These are phyloP conservation scores for Aspergillus flavus DNA, from an alignment of 2,329 filamentous ascomycete species.

Conservation along the genomic window DNA sequence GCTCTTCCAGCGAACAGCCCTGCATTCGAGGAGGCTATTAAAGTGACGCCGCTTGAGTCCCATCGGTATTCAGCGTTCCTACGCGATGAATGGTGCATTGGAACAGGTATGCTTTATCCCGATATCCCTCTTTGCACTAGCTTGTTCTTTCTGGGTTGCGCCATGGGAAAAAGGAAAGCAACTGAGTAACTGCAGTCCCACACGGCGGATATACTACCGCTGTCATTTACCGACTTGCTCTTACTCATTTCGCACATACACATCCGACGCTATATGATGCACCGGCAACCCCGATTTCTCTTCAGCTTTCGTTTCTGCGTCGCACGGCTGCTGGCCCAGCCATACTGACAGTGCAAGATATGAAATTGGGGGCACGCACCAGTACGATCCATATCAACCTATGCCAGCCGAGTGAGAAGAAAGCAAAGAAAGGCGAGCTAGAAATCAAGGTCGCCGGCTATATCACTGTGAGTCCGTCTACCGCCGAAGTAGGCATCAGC, in stretches of 20 bases:
- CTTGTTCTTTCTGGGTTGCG: background rate
- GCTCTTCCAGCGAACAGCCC: constrained; percentile 23
- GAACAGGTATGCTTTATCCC: constrained; percentile 53
- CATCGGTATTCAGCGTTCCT: constrained; percentile 63
- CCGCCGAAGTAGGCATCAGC: constrained; percentile 59
- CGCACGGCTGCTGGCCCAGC: constrained; percentile 63
- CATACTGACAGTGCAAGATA: constrained; percentile 61
- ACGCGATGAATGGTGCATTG: constrained; percentile 65
- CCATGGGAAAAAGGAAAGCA: background rate
- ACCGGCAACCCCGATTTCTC: constrained; percentile 61
- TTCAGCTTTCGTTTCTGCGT: constrained; percentile 68
- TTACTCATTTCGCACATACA: constrained; percentile 63
- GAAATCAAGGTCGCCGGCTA: constrained; percentile 67
- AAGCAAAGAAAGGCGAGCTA: constrained; percentile 33
- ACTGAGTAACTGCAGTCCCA: constrained; percentile 54
- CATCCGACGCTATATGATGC: constrained; percentile 52
- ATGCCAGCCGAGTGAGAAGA: constrained; percentile 37
- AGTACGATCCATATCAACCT: constrained; percentile 66
- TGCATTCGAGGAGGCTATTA: constrained; percentile 41
- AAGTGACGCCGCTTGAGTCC: constrained; percentile 43
- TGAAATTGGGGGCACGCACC: constrained; percentile 66
- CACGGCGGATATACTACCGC: constrained; percentile 72
- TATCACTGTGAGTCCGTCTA: constrained; percentile 66
- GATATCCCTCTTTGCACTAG: background rate
- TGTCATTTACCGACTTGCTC: constrained; percentile 61